phyloP scores from a whole-genome alignment of 495 filamentous ascomycete genomes.

The Xylaria curta region DNA sequence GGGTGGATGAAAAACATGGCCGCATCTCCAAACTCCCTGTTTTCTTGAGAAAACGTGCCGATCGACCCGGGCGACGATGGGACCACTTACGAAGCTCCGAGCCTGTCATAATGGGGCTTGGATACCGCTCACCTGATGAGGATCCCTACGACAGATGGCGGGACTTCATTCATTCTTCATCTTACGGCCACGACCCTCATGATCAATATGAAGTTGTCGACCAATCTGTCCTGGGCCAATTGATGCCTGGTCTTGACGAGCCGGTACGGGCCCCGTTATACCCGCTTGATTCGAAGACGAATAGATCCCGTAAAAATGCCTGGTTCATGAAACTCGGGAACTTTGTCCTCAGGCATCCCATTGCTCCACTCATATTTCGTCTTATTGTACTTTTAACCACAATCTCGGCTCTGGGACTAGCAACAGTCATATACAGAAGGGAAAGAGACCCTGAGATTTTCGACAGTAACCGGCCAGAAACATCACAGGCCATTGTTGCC shows the following conservation, averaged over 20 bases:
- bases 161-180: constrained; percentile 56
- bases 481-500: constrained; percentile 84
- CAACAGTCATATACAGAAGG: constrained; percentile 72
- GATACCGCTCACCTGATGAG: constrained; percentile 41
- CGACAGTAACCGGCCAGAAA: constrained; percentile 52
- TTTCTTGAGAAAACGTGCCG: constrained; percentile 41
- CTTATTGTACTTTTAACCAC: constrained; percentile 84
- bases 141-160: constrained; percentile 53
- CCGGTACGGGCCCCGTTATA: constrained; percentile 60
- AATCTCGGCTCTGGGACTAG: constrained; percentile 78
- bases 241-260: constrained; percentile 57
- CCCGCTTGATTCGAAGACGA: constrained; percentile 43
- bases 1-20: constrained; percentile 43
- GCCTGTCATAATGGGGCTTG: constrained; percentile 61
- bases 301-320: constrained; percentile 53
- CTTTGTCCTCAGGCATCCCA: constrained; percentile 74
- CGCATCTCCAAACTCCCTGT: constrained; percentile 40
- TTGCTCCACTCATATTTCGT: constrained; percentile 84
- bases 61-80: constrained; percentile 58
- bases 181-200: constrained; percentile 52
- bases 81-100: constrained; percentile 61
- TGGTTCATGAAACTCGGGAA: constrained; percentile 52
- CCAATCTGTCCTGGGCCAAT: constrained; percentile 48
- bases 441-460: constrained; percentile 47
- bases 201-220: constrained; percentile 55